Evolutionary conservation across 257 asterid species (phyloP).

Genomic region (Cynanchum wilfordii): DNA sequence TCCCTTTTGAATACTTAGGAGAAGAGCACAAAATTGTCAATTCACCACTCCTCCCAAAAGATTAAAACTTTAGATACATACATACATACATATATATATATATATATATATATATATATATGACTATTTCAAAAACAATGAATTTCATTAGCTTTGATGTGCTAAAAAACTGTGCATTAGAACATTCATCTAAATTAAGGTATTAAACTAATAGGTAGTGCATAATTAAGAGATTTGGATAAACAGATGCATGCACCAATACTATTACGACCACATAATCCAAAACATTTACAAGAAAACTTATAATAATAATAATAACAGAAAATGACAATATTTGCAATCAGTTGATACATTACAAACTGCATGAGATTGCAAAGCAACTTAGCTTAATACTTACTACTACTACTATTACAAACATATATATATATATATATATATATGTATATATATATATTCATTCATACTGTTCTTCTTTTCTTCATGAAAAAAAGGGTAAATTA

Average conservation of each 20-base stretch:
- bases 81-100: too few relatives aligned
- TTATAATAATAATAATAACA: neutral
- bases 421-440: neutral
- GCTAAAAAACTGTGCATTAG: neutral
- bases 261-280: neutral
- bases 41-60: too few relatives aligned
- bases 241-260: conserved; percentile 17
- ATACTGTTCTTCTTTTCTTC: neutral
- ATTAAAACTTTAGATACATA: neutral
- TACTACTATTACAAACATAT: neutral
- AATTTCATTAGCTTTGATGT: too few relatives aligned
- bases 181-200: neutral
- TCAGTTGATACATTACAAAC: neutral
- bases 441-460: neutral
- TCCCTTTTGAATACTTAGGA: neutral
- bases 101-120: too few relatives aligned
- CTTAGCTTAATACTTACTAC: neutral
- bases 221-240: neutral
- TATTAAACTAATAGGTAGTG: neutral
- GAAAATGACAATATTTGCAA: neutral
- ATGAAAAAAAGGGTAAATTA: too few relatives aligned
- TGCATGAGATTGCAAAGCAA: neutral
- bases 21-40: too few relatives aligned
- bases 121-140: too few relatives aligned
- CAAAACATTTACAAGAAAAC: conserved; percentile 6